Evolutionary conservation across 2,329 filamentous ascomycete species (phyloP).

Genomic region (Fusarium coffeatum): DNA sequence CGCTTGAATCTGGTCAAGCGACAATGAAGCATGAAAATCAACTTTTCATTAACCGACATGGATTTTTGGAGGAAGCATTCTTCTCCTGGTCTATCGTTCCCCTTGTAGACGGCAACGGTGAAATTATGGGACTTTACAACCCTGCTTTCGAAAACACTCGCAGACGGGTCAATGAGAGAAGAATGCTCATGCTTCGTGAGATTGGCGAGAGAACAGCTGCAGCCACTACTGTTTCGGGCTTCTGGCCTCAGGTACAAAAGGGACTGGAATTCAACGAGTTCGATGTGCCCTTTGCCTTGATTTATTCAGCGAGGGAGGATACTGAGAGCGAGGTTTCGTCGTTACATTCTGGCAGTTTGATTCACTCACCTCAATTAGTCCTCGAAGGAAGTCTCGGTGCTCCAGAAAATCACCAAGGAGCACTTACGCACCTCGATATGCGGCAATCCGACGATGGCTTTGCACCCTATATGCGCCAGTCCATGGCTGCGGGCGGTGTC

Average conservation of each 20-base stretch:
- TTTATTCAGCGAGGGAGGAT: constrained; percentile 81
- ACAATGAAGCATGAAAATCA: constrained; percentile 88
- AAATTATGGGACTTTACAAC: constrained; percentile 81
- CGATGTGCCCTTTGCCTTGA: constrained; percentile 80
- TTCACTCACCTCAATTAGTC: constrained; percentile 71
- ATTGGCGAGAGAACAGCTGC: constrained; percentile 79
- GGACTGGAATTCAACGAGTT: constrained; percentile 79
- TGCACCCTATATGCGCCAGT: constrained; percentile 79
- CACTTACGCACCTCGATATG: constrained; percentile 73
- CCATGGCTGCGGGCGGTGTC: constrained; percentile 72
- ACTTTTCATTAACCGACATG: constrained; percentile 76
- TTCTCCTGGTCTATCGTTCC: constrained; percentile 88
- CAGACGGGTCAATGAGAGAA: constrained; percentile 79
- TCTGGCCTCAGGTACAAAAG: constrained; percentile 77
- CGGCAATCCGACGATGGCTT: constrained; percentile 78
- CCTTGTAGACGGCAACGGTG: constrained; percentile 78
- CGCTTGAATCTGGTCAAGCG: constrained; percentile 76
- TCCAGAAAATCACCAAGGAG: constrained; percentile 70
- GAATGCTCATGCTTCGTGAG: constrained; percentile 82
- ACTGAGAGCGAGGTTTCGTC: constrained; percentile 77
- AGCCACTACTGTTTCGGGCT: constrained; percentile 77
- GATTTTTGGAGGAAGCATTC: constrained; percentile 81
- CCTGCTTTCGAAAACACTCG: constrained; percentile 85
- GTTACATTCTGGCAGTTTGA: constrained; percentile 73
- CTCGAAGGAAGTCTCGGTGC: constrained; percentile 80